Conservation (phyloP, 1,284 basidiomycete species). For the Volvariella volvacea region DNA sequence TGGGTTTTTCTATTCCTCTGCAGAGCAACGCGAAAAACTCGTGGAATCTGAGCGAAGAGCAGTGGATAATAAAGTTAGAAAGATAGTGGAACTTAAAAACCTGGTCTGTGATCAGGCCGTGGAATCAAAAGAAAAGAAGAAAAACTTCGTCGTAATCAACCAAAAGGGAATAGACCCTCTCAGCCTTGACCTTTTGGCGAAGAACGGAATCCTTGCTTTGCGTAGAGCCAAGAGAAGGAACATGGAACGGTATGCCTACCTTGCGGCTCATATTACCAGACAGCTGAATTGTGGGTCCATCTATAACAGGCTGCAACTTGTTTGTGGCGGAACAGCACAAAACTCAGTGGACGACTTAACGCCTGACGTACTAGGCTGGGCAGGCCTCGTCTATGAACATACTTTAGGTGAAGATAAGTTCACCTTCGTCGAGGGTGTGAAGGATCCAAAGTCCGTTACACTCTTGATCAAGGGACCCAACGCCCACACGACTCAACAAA, state of each 20-base stretch:
- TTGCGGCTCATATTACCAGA: neutral
- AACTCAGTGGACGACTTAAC: conserved; percentile 97
- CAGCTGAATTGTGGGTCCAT: no score
- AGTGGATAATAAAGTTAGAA: conserved; percentile 92
- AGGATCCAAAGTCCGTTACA: conserved; percentile 94
- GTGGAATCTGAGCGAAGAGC: conserved; percentile 96
- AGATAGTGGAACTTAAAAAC: conserved; percentile 97
- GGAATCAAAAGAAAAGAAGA: conserved; percentile 71
- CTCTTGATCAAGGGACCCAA: conserved; percentile 99
- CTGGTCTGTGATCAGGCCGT: conserved; percentile 91
- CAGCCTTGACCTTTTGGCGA: conserved; percentile 92
- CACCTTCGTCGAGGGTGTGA: conserved; percentile 97
- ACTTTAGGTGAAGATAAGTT: conserved; percentile 99
- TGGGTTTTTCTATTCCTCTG: conserved; percentile 98
- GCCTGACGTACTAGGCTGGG: conserved; percentile 91
- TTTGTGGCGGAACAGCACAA: conserved; percentile 93
- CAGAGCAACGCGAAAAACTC: conserved; percentile 98
- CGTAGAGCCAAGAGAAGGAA: conserved; percentile 95
- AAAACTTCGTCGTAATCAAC: conserved; percentile 95
- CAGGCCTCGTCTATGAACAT: conserved; percentile 98
- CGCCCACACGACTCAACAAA: conserved; percentile 92
- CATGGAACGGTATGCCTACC: conserved; percentile 78
- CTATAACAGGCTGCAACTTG: conserved; percentile 71
- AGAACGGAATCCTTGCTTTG: conserved; percentile 94
- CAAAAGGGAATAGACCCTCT: conserved; percentile 99